A percentile compares a stretch with the other conserved stretches of the same genome.
Conservation (phyloP, 495 filamentous ascomycete genomes). For the Clohesyomyces aquaticus region DNA sequence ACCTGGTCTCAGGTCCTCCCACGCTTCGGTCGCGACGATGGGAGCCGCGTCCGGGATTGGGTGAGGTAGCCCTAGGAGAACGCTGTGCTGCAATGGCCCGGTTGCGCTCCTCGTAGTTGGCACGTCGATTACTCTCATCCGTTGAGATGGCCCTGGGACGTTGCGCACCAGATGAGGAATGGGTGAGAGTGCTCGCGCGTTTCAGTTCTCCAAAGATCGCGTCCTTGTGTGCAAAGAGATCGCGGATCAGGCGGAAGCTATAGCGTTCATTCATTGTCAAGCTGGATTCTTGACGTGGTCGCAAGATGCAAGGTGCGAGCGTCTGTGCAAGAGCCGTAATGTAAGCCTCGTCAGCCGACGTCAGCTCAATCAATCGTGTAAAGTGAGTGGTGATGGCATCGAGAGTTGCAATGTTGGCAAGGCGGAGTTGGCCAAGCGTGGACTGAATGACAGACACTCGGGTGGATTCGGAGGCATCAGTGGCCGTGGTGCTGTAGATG, state of each 20-base stretch:
- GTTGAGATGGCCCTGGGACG: conserved; percentile 89
- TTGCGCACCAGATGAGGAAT: conserved; percentile 36
- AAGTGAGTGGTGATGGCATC: conserved; percentile 98
- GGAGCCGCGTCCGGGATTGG: conserved; percentile 73
- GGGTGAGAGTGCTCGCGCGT: conserved; percentile 52
- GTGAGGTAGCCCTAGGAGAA: conserved; percentile 37
- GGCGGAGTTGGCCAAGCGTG: conserved; percentile 88
- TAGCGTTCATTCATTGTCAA: conserved; percentile 95
- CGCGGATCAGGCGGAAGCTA: conserved; percentile 86
- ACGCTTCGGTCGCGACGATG: conserved; percentile 75
- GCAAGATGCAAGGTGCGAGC: conserved; percentile 86
- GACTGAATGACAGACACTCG: conserved; percentile 93
- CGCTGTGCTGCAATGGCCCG: conserved; percentile 72
- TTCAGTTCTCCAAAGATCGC: conserved; percentile 95
- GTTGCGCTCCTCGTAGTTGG: conserved; percentile 88
- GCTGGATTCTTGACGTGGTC: conserved; percentile 80
- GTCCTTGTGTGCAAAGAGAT: conserved; percentile 92
- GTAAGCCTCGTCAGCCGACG: conserved; percentile 90
- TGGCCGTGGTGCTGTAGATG: conserved; percentile 85
- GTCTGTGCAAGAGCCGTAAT: conserved; percentile 72
- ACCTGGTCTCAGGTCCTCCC: conserved; percentile 60
- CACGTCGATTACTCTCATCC: conserved; percentile 93
- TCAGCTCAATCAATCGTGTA: conserved; percentile 93
- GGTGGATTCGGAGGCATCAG: conserved; percentile 65
- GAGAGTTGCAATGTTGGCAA: conserved; percentile 97